A percentile compares a stretch with the other conserved stretches of the same genome.
Evolutionary conservation across 2,329 filamentous ascomycete species (phyloP).

Genomic region (Arthrobotrys iridis): DNA sequence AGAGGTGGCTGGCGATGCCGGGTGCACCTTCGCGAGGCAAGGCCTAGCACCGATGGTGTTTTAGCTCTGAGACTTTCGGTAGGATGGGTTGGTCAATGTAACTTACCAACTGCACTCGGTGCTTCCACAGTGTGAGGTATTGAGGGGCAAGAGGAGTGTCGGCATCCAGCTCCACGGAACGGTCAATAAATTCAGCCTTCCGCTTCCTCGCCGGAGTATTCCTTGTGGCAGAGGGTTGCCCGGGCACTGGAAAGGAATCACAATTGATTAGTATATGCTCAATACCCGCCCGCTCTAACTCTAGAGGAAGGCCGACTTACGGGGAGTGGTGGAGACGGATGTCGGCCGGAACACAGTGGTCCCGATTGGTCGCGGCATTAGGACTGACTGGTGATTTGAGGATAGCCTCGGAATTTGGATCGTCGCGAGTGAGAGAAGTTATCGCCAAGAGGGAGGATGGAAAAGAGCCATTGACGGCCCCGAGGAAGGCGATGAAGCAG

Average conservation of each 20-base stretch:
- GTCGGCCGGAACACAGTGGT: slow-evolving; percentile 7
- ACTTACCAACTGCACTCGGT: slow-evolving; percentile 29
- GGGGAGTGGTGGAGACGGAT: background rate
- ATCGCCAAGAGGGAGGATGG: background rate
- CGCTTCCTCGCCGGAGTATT: slow-evolving; percentile 20
- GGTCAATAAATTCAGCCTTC: background rate
- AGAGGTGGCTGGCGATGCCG: background rate
- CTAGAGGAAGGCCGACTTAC: background rate
- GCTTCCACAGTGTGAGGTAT: slow-evolving; percentile 41
- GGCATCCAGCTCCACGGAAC: background rate
- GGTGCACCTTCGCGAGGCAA: background rate
- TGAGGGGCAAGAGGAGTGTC: background rate
- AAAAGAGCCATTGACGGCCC: background rate
- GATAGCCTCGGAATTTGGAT: too few species aligned
- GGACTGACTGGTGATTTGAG: background rate
- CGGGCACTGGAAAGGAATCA: background rate
- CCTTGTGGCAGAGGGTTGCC: background rate
- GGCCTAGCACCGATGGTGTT: background rate
- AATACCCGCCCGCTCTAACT: background rate
- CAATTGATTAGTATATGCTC: background rate
- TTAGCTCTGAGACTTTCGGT: background rate
- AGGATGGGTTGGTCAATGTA: background rate
- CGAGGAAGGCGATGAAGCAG: background rate
- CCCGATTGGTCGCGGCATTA: slow-evolving; percentile 29
- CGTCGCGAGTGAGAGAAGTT: too few species aligned